Base-by-base conservation (phyloP, 139 green algal genomes). In the Chlamydomonas incerta region DNA sequence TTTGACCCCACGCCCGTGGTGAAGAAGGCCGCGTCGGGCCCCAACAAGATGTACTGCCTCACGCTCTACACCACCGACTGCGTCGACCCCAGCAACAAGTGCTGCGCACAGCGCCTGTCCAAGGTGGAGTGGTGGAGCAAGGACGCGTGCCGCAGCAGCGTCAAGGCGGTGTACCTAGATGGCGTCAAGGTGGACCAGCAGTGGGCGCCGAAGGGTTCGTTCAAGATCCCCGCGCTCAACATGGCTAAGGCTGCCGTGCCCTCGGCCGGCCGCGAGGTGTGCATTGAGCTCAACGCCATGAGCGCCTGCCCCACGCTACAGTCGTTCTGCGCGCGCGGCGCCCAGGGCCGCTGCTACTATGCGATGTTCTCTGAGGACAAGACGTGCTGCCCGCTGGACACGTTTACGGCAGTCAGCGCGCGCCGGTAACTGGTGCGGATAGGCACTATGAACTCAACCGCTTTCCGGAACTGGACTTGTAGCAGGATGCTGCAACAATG, bases 341-440 rank as follows among this genome's bases (percentile, higher is more conserved):
- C 21, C 46, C 28, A 62, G 1, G 76, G 76, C 29, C 34, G 26
- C 4, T 83, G 76, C 62, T 72, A 20, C 29, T 83, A 83, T 14
- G 52, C 76, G 31, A 4, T 63, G 62, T 83, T 83, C 70, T 65
- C 37, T 3, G 15, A 63, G 14, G 76, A 83, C 41, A 72, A 63
- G 58, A 47, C 23, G 13, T 83, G 76, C 60, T 83, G 76, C 76
- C 76, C 76, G 0, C n/a, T 73, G 52, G 62, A 46, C 62, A 73
- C 26, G 10, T 83, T 83, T 33, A 41, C 23, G 8, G 57, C 74
- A 0, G 15, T 37, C 35, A 69, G 18, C 20, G 55, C 9, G 55
- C 20, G 20, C 20, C 55, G 55, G 55, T 62, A 58, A 58, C 52
- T n/a, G n/a, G n/a, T n/a, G n/a, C n/a, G n/a, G n/a, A n/a, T n/a